phyloP scores from a whole-genome alignment of 2,329 filamentous ascomycete species.

The Graphilbum fragrans region DNA sequence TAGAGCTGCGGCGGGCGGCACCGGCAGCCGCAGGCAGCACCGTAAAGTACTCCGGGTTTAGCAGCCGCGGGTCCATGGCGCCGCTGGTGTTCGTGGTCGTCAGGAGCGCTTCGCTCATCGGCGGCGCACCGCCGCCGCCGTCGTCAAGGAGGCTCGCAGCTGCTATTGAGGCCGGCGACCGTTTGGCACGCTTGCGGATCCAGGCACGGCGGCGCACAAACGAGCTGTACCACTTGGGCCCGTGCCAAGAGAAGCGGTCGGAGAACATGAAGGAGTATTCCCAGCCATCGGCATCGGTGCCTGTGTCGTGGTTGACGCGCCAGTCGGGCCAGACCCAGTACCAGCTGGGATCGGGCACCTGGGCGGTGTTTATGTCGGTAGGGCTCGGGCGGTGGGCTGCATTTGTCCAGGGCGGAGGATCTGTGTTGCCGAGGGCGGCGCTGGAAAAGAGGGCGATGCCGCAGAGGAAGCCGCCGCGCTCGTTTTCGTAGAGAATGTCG shows the following conservation, averaged over 20 bases:
- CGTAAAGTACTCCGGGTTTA: slow-evolving; percentile 70
- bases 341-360: slow-evolving; percentile 91
- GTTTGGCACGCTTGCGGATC: slow-evolving; percentile 66
- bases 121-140: background rate
- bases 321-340: slow-evolving; percentile 68
- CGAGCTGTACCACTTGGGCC: slow-evolving; percentile 83
- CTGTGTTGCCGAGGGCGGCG: slow-evolving; percentile 72
- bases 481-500: slow-evolving; percentile 91
- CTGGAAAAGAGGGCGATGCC: slow-evolving; percentile 83
- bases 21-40: slow-evolving; percentile 47
- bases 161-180: background rate
- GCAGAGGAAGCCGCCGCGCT: slow-evolving; percentile 81
- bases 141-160: background rate
- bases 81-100: slow-evolving; percentile 18
- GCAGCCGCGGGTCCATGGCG: slow-evolving; percentile 46
- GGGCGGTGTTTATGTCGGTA: slow-evolving; percentile 67
- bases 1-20: slow-evolving; percentile 25
- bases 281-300: slow-evolving; percentile 79
- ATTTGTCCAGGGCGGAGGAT: slow-evolving; percentile 82
- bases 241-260: slow-evolving; percentile 71
- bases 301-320: slow-evolving; percentile 58
- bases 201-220: slow-evolving; percentile 86
- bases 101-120: background rate
- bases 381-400: slow-evolving; percentile 45
- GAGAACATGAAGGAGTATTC: slow-evolving; percentile 87